A percentile compares a stretch with the other conserved stretches of the same genome.
Evolutionary conservation across 352 stramenopile genomes (phyloP).

Genomic region (Poterioochromonas sp.): DNA sequence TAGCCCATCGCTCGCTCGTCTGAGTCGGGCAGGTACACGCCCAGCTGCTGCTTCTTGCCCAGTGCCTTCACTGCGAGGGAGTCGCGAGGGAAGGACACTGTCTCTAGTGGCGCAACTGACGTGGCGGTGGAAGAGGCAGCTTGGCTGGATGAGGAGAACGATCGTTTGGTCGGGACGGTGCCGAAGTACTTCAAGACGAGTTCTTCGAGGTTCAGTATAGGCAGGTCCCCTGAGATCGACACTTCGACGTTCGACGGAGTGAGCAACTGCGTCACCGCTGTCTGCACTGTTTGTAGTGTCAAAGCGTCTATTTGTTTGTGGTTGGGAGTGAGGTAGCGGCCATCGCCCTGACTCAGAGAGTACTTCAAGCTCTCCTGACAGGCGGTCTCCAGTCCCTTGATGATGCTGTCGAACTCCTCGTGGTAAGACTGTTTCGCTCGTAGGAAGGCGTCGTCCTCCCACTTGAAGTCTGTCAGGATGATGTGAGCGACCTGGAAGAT

Average conservation of each 20-base stretch:
- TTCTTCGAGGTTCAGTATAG: constrained; percentile 59
- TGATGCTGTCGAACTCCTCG: constrained; percentile 33
- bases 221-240: constrained; percentile 64
- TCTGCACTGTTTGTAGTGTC: constrained; percentile 62
- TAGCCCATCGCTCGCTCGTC: constrained; percentile 55
- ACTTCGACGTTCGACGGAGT: constrained; percentile 50
- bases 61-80: background rate
- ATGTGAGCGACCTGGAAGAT: constrained; percentile 52
- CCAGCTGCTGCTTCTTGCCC: background rate
- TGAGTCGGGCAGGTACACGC: constrained; percentile 59
- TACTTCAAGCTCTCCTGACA: background rate
- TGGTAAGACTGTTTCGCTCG: constrained; percentile 63
- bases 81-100: background rate
- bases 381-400: constrained; percentile 12
- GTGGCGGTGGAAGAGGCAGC: constrained; percentile 57
- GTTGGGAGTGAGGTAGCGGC: constrained; percentile 39
- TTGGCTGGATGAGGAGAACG: background rate
- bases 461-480: constrained; percentile 69
- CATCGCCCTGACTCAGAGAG: background rate
- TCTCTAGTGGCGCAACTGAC: constrained; percentile 52
- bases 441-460: constrained; percentile 67
- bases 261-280: constrained; percentile 57
- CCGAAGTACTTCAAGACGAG: constrained; percentile 67
- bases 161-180: constrained; percentile 56
- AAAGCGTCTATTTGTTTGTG: constrained; percentile 56